Conservation (phyloP, 768 basidiomycete species). For the Pholiota molesta region DNA sequence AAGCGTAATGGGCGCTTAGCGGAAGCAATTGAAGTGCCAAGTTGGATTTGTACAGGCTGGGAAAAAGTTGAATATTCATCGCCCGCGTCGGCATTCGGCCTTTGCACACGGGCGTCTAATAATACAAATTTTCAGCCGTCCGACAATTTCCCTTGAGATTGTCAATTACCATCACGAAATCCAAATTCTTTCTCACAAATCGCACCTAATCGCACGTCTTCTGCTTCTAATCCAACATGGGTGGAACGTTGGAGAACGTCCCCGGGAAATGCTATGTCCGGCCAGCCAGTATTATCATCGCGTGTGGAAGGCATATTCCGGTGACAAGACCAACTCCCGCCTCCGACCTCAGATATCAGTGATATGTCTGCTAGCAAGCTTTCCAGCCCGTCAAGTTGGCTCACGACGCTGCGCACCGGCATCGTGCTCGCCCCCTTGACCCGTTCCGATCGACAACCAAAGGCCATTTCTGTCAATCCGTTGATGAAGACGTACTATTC, state of each 20-base stretch:
- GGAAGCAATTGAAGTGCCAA: too few relatives aligned
- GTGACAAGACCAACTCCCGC: neutral
- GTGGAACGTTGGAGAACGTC: neutral
- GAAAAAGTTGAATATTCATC: too few relatives aligned
- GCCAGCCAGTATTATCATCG: too few relatives aligned
- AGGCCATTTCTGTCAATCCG: constrained; percentile 38
- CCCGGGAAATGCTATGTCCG: neutral
- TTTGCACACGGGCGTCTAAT: neutral
- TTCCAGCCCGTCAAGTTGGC: constrained; percentile 52
- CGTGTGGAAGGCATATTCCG: neutral
- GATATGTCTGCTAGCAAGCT: constrained; percentile 28
- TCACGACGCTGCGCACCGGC: constrained; percentile 46
- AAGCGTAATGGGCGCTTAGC: too few relatives aligned
- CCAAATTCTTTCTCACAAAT: neutral
- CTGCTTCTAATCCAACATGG: neutral
- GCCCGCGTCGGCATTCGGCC: too few relatives aligned
- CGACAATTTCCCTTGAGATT: too few relatives aligned
- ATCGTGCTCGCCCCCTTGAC: constrained; percentile 59
- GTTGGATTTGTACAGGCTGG: too few relatives aligned
- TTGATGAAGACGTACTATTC: constrained; percentile 46
- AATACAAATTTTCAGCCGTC: neutral
- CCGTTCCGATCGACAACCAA: constrained; percentile 33
- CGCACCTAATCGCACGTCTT: neutral
- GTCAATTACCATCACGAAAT: neutral
- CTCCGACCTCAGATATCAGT: neutral